Base-by-base conservation (phyloP, 345 rosid genomes). In the Stellera chamaejasme region DNA sequence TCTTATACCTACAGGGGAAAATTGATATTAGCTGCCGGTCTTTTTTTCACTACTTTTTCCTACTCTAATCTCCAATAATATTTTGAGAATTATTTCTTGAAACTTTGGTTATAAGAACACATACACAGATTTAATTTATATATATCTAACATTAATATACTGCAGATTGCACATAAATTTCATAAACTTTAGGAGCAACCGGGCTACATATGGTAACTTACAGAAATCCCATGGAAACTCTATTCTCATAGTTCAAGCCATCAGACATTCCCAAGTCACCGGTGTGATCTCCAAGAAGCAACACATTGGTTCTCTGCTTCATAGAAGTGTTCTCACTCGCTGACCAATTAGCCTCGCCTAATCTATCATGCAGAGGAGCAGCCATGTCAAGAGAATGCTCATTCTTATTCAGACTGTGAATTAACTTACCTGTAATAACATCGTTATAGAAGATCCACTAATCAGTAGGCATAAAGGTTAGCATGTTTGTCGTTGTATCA, bases 371-470 rank as follows among this genome's bases (percentile, higher is more conserved):
- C 72, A 87, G 83, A 50, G 89, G 94, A 74, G 79, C 80, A 73
- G 94, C 84, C 89, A 87, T 87, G 67, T 83, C 97, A 60, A 87
- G 80, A 65, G 94, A 96, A 64, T 79, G 97, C 65, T 87, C 85
- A 60, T 90, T 90, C 72, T 90, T 90, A 70, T 87, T 90, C 65
- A 85, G 76, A 66, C 78, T 78, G 43, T 87, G 97, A 70, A 90
- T 90, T 39, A 75, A 69, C 85, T 82, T 85, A 54, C 96, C 91
- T 87, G 85, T 11, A 58, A 52, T 27, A 4, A 56, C 41, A 60
- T 16, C 5, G 10, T 11, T 43, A 54, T 25, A 48, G 54, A 19
- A 3, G 39, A 8, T 32, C 39, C 14, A 12, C 11, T 2, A 54
- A 16, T 28, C 23, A 46, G 45, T 14, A 11, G n/a, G 50, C 50